Evolutionary conservation across 371 early-diverging fungal genomes (phyloP).

Genomic region (Syncephalastrum monosporum): DNA sequence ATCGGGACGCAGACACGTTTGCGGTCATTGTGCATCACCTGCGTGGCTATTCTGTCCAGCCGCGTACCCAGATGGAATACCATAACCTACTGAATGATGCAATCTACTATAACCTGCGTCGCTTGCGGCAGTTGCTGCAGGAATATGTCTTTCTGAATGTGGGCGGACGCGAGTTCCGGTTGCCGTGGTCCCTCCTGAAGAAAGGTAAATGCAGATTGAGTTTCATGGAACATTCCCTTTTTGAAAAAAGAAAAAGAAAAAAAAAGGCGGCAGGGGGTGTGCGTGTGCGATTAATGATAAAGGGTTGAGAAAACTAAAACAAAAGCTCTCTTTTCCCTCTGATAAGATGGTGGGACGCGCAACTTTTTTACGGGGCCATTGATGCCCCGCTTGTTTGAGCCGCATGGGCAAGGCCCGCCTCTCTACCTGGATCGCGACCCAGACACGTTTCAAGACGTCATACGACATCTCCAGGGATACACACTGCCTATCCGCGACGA

Average conservation of each 20-base stretch:
- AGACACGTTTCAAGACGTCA: constrained; percentile 59
- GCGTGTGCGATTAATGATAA: background rate
- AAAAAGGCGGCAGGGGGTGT: too few relatives aligned
- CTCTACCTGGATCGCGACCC: constrained; percentile 60
- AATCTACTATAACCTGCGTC: constrained; percentile 48
- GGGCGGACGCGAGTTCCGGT: constrained; percentile 41
- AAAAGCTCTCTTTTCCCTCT: background rate
- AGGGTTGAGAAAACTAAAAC: background rate
- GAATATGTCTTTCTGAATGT: constrained; percentile 48
- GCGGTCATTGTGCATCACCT: constrained; percentile 57
- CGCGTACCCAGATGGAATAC: constrained; percentile 47
- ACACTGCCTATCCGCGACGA: constrained; percentile 58
- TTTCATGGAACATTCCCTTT: background rate
- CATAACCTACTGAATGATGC: constrained; percentile 55
- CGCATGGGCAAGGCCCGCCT: constrained; percentile 35
- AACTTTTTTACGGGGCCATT: constrained; percentile 52
- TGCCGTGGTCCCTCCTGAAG: constrained; percentile 39
- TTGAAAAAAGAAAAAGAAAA: background rate
- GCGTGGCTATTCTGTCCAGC: constrained; percentile 58
- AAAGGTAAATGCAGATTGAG: constrained; percentile 24
- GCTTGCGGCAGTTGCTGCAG: constrained; percentile 42
- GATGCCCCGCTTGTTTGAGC: constrained; percentile 23
- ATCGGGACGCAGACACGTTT: constrained; percentile 60
- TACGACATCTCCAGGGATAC: constrained; percentile 63
- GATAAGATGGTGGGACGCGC: constrained; percentile 25